Evolutionary conservation across 805 yeast species (phyloP), one percentile per base, ranked within the genome.

Genomic region (Candida andamanensis): DNA sequence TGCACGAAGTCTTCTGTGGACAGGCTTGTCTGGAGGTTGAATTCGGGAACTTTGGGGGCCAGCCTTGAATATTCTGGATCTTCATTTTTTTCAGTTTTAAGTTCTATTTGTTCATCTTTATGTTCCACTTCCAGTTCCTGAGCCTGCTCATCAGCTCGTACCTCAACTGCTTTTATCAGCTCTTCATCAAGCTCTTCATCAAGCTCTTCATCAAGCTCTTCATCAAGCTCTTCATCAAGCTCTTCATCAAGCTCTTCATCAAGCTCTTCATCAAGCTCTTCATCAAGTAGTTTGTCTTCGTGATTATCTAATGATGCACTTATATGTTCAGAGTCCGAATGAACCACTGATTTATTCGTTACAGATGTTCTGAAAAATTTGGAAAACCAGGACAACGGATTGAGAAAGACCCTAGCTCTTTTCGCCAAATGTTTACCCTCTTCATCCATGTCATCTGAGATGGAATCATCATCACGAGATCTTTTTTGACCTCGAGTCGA

Each of bases 191-290:
- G 17, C 8, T 25, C 17, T 12, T 14, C 28, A 7, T 25, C 28
- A 16, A 8, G 8, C 15, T 25, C 28, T 8, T 25, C 17, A 9
- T 9, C 17, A 8, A 13, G 8, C 17, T 25, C 17, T 25, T 25
- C 12, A 18, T 12, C 28, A 15, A 15, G 29, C 15, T 32, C 33
- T n/a, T 22, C 26, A 3, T 14, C 24, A 4, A 25, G 17, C 12
- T 30, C 28, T 17, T 22, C 22, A 6, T 26, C 33, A 10, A 6
- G 11, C 9, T 32, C 32, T 16, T 29, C 24, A 30, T 53, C 54
- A 32, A 45, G 47, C 28, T 49, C 45, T 13, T 46, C 50, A 15
- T 42, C 42, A 10, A 32, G 35, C n/a, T 30, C 40, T 19, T 41
- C 57, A n/a, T n/a, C n/a, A n/a, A n/a, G n/a, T n/a, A n/a, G n/a